Base-by-base conservation (phyloP, 768 basidiomycete genomes). In the Termitomyces heimii region DNA sequence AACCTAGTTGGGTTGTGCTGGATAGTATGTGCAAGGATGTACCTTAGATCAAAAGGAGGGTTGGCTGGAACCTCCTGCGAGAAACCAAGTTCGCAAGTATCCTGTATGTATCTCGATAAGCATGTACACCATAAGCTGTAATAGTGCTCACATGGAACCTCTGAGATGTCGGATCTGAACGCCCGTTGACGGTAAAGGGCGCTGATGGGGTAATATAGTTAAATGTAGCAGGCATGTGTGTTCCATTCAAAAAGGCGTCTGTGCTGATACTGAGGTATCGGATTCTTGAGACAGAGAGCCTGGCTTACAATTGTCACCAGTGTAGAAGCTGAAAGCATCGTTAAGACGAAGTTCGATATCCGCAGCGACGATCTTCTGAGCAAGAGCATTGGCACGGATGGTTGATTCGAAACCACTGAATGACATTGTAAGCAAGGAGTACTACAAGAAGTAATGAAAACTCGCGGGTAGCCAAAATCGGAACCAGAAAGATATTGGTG, bases 361-460 rank as follows among this genome's bases (percentile, higher is more conserved):
- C 3, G 76, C 73, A 13, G 74, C 74, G 10, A 85, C 70, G 40
- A 86, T 82, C 67, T 82, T 84, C 60, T 80, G 76, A 2, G 85
- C 84, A 5, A 86, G 75, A 5, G 77, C 70, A 60, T 81, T 84
- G 8, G 76, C 83, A 26, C 84, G 79, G 26, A 68, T 70, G 9
- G 77, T 78, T 2, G 83, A 81, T 50, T 80, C 73, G 68, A 84
- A 86, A 4, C 84, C 83, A 4, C 83, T 85, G 45, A 6, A 48
- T 16, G 29, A 24, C 29, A 43, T 18, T 20, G 12, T 13, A n/a
- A 6, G 4, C 29, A 32, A 24, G 57, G 12, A 10, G 20, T 8
- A 14, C 37, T 7, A 43, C 40, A 22, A 42, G 20, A 51, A 28
- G 13, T n/a, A 12, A 14, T 26, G 18, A 32, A 44, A 7, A 72